phyloP scores from a whole-genome alignment of 169 alveolate species.

The Cystoisospora suis region DNA sequence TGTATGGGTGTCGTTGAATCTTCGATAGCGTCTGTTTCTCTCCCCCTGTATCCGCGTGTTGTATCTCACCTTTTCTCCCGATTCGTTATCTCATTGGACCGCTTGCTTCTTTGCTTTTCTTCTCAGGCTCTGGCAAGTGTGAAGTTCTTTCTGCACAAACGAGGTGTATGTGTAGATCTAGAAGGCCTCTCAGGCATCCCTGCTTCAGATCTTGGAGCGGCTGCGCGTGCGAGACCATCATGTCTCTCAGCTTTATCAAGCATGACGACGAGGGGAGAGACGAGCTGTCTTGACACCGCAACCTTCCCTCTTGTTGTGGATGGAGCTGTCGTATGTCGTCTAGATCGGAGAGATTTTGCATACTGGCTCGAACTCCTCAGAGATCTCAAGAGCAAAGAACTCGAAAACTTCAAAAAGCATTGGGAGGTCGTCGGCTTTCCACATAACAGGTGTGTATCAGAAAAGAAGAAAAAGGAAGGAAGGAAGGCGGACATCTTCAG shows the following conservation, averaged over 20 bases:
- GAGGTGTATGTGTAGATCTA: constrained; percentile 55
- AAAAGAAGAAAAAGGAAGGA: neutral
- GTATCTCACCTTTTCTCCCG: neutral
- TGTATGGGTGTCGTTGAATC: neutral
- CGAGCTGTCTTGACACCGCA: constrained; percentile 46
- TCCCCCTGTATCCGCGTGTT: neutral
- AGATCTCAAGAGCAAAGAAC: constrained; percentile 39
- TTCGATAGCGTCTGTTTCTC: neutral
- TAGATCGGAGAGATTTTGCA: constrained; percentile 38
- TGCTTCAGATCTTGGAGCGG: constrained; percentile 56
- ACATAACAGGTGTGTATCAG: constrained; percentile 24
- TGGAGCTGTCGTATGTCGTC: constrained; percentile 89
- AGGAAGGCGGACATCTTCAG: no score
- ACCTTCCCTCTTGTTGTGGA: constrained; percentile 88
- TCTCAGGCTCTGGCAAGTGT: constrained; percentile 59
- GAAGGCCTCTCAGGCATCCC: constrained; percentile 62
- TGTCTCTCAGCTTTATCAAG: neutral
- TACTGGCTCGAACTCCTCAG: constrained; percentile 43
- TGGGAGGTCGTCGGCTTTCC: constrained; percentile 66
- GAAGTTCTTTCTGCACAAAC: constrained; percentile 44
- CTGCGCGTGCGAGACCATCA: constrained; percentile 6
- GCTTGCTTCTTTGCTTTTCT: neutral
- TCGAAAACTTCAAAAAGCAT: constrained; percentile 46
- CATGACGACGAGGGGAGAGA: neutral
- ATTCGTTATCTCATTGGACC: neutral